Conservation (phyloP, 768 basidiomycete genomes). For the Lentinula lateritia region DNA sequence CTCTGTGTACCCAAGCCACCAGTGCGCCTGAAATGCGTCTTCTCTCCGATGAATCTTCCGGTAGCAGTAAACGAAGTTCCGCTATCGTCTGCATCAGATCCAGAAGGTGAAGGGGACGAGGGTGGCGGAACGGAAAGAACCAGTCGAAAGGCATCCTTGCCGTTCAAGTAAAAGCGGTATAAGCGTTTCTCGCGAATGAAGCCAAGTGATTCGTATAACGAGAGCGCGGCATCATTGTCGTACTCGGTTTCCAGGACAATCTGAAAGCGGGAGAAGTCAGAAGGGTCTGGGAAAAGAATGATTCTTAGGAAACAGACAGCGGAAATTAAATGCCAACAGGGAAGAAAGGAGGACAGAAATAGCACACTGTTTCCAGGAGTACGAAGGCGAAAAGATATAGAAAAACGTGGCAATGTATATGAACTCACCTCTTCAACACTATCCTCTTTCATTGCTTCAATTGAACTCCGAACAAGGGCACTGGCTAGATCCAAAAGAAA, state of each 20-base stretch:
- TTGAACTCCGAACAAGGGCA: conserved; percentile 75
- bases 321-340: no score
- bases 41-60: neutral
- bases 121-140: conserved; percentile 54
- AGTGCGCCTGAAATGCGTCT: neutral
- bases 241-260: conserved; percentile 94
- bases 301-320: neutral
- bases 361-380: neutral
- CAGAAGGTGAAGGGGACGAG: conserved; percentile 15
- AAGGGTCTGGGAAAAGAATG: neutral
- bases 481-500: conserved; percentile 55
- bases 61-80: neutral
- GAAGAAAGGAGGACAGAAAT: no score
- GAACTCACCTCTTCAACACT: conserved; percentile 80
- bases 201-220: conserved; percentile 86
- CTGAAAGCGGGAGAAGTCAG: conserved; percentile 31
- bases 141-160: conserved; percentile 90
- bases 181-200: conserved; percentile 96
- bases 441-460: conserved; percentile 76
- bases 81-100: neutral
- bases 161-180: conserved; percentile 93
- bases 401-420: neutral
- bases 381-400: neutral
- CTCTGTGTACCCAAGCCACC: conserved; percentile 12
- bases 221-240: conserved; percentile 85